Conservation (phyloP, 129 eudicot species). For the Saussurea involucrata region DNA sequence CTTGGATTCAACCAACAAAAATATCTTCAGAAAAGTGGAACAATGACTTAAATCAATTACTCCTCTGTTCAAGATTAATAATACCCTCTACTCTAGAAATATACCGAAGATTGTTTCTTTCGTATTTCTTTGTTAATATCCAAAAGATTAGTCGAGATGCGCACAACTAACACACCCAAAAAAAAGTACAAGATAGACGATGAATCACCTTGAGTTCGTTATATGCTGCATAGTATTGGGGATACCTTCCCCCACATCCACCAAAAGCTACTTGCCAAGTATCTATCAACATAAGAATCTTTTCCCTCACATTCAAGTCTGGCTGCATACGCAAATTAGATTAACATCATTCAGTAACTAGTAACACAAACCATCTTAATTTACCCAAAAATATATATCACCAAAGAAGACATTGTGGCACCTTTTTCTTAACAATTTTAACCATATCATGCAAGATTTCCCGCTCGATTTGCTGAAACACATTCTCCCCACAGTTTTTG, state of each 20-base stretch:
- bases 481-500: conserved; percentile 71
- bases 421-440: conserved; percentile 91
- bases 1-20: too few species aligned
- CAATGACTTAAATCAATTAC: too few species aligned
- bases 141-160: background rate
- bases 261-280: conserved; percentile 97
- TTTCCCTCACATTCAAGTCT: conserved; percentile 77
- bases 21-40: too few species aligned
- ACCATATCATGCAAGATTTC: conserved; percentile 85
- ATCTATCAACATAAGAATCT: conserved; percentile 66
- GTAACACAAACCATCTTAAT: background rate
- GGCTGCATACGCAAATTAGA: conserved; percentile 42
- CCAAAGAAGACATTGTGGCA: background rate
- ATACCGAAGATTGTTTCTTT: too few species aligned
- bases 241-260: conserved; percentile 64
- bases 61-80: too few species aligned
- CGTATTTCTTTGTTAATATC: too few species aligned
- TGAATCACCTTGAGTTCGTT: conserved; percentile 61
- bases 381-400: background rate
- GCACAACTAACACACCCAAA: background rate
- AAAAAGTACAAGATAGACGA: background rate
- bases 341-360: background rate
- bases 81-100: too few species aligned
- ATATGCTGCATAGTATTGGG: conserved; percentile 75
- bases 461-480: conserved; percentile 70